Base-by-base conservation (phyloP, 257 asterid species). In the Nicotiana undulata region DNA sequence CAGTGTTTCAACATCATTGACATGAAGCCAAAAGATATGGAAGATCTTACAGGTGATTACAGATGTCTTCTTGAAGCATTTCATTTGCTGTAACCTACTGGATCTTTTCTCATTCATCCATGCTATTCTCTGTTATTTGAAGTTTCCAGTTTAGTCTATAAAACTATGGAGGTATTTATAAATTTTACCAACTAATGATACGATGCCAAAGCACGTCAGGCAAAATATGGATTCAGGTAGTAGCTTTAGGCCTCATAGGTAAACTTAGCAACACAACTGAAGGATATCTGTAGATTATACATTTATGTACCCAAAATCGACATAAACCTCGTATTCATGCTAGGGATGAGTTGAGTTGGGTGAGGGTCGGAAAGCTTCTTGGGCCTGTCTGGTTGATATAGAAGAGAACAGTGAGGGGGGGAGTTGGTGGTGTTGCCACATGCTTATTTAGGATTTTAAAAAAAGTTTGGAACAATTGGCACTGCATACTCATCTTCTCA, bases 1-100 rank as follows among this genome's bases (percentile, higher is more conserved):
- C 97, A 93, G 85, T 91, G 97, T 89, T 93, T 91, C 88, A 93
- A 93, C 84, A 91, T 93, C 60, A 94, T 93, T 84, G 97, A 93
- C 85, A 96, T 93, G 80, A 93, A 93, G 87, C 97, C 97, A 55
- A 49, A 96, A 40, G 90, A 91, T 83, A 93, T 93, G 97, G 97
- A 93, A 90, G 97, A 93, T 86, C 90, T 93, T 81, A 93, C 97
- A 76, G 97, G 97, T 90, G 60, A 83, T 81, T 44, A 20, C 22
- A 7, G 58, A 70, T 70, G 56, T 70, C 56, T 44, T 70, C 24
- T 72, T 13, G 8, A 72, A 72, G 78, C 37, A 72, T 24, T 24
- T 72, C 22, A 13, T 26, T 46, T 72, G 60, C 22, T 20, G 7
- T 70, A 46, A 22, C 59, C 77, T 46, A 0, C 6, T 44, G 59